Evolutionary conservation across 306 rosid species (phyloP), one percentile per base, ranked within the genome.

Genomic region (Gynostemma pentaphyllum): DNA sequence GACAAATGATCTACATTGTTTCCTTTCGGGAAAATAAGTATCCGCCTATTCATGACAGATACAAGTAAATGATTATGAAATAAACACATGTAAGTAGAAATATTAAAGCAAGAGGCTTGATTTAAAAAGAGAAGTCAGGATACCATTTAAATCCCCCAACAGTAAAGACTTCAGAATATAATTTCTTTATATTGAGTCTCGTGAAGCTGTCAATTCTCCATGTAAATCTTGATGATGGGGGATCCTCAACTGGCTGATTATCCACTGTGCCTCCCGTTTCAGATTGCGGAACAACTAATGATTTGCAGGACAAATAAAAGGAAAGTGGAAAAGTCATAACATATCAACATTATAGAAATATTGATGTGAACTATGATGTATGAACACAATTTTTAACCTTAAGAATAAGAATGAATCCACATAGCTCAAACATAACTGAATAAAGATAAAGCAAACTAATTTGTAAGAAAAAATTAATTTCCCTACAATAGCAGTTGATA

Each of bases 121-220:
- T 22, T 40, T 2, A 37, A 22, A 32, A 54, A 19, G 68, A 57
- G n/a, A 68, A 57, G 29, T 34, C 73, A 54, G 40, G 29, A 47
- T 84, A 92, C 96, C 98, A 92, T 84, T 92, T 88, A 80, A 49
- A 82, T 67, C 90, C 84, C 14, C 94, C 96, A 64, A 81, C 96
- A 30, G 71, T 13, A 65, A 92, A 92, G 67, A 74, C 16, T 9
- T 92, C 96, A 5, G 95, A 92, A 70, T 85, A 86, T 50, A 77
- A 82, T 82, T 82, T 88, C 81, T 92, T 88, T 0, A 68, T 45
- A 72, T 86, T 84, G 78, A 76, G 64, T 80, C 87, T 81, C 41
- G 94, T 70, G 34, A 92, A 92, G 84, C 81, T 83, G 19, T 83
- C 87, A 49, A 88, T 84, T 71, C 74, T 88, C 98, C 98, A 92